Evolutionary conservation across 2,329 filamentous ascomycete genomes (phyloP).

Genomic region (Colletotrichum musicola): DNA sequence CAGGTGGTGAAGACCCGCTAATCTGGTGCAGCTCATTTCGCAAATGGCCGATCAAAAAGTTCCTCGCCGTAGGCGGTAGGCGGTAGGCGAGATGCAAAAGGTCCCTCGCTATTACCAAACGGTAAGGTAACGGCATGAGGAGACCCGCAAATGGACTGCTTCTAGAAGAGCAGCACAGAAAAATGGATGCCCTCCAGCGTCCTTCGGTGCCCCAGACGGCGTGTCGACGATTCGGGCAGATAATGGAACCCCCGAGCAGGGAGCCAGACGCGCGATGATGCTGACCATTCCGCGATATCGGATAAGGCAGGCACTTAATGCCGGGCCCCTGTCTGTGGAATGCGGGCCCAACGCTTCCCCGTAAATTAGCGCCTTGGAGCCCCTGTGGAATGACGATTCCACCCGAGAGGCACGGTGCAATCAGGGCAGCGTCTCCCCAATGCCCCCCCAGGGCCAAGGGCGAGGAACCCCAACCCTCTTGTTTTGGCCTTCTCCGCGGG

Average conservation of each 20-base stretch:
- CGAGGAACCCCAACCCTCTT: conserved; percentile 24
- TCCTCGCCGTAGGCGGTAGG: conserved; percentile 19
- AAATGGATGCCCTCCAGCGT: conserved; percentile 3
- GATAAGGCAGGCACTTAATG: conserved; percentile 39
- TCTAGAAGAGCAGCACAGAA: conserved; percentile 39
- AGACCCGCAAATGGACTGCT: conserved; percentile 32
- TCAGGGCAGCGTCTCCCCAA: conserved; percentile 19
- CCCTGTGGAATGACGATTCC: conserved; percentile 36
- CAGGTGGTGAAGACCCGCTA: conserved; percentile 25
- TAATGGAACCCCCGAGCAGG: conserved; percentile 19
- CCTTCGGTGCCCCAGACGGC: conserved; percentile 18
- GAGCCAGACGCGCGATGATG: conserved; percentile 35
- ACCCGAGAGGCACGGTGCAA: conserved; percentile 32
- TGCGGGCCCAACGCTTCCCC: conserved; percentile 35
- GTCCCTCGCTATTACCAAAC: conserved; percentile 39
- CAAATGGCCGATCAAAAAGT: conserved; percentile 18
- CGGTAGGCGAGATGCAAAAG: conserved; percentile 33
- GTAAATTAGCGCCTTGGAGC: conserved; percentile 32
- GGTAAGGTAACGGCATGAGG: conserved; percentile 37
- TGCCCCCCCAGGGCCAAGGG: neutral
- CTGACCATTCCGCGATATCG: conserved; percentile 38
- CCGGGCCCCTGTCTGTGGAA: conserved; percentile 24
- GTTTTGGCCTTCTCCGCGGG: conserved; percentile 36
- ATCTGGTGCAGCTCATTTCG: conserved; percentile 23
- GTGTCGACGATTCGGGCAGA: conserved; percentile 22